Evolutionary conservation across 164 flowering plant genomes (phyloP).

Genomic region (Pachysandra terminalis): DNA sequence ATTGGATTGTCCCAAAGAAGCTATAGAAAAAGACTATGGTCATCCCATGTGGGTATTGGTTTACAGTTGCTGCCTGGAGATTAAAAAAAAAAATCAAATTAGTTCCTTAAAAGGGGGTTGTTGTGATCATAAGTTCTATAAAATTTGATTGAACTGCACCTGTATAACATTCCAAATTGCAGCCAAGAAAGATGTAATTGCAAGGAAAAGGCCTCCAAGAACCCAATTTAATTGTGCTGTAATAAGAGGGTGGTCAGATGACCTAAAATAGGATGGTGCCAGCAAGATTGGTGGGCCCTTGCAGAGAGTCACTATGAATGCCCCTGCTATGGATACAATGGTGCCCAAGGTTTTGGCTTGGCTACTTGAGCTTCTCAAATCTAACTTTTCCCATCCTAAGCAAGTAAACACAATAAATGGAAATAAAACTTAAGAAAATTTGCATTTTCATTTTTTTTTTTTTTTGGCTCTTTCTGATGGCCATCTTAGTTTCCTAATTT

Average conservation of each 20-base stretch:
- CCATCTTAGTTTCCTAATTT: no score
- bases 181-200: constrained; percentile 27
- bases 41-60: constrained; percentile 39
- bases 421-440: neutral
- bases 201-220: constrained; percentile 33
- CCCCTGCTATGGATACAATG: constrained; percentile 30
- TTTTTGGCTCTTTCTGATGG: no score
- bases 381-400: constrained; percentile 29
- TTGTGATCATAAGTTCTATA: neutral
- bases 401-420: neutral
- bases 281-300: constrained; percentile 27
- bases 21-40: constrained; percentile 33
- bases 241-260: constrained; percentile 17
- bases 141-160: constrained; percentile 16
- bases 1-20: constrained; percentile 32
- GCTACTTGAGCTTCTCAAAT: constrained; percentile 21
- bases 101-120: neutral
- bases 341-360: constrained; percentile 28
- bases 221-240: constrained; percentile 22
- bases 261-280: constrained; percentile 16
- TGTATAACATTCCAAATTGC: constrained; percentile 39
- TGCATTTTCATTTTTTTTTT: no score
- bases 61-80: constrained; percentile 29
- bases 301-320: constrained; percentile 23
- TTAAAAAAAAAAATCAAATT: neutral